These are phyloP conservation scores for Pseudocercospora fijiensis DNA, from an alignment of 2,329 filamentous ascomycete species.

Conservation along the genomic window DNA sequence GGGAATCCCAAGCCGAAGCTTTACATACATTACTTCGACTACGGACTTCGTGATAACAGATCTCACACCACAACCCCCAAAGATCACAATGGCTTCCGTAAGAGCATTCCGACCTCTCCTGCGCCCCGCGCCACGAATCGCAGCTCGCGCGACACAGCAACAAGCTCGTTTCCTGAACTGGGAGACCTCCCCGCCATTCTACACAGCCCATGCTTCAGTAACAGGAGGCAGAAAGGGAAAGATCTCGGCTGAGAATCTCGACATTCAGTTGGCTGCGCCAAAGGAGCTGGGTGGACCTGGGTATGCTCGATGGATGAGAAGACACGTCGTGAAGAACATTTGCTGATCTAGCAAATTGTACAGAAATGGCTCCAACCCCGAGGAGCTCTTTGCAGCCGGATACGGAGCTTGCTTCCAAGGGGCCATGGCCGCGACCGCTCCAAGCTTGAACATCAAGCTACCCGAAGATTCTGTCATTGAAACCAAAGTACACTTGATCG, in stretches of 20 bases:
- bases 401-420: constrained; percentile 52
- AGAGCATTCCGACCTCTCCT: constrained; percentile 19
- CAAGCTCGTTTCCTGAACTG: constrained; percentile 25
- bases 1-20: not conserved
- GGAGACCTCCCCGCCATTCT: constrained; percentile 16
- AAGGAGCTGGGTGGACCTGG: constrained; percentile 22
- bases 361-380: constrained; percentile 44
- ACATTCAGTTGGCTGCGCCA: constrained; percentile 22
- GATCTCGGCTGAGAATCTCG: constrained; percentile 18
- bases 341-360: not conserved
- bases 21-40: not conserved
- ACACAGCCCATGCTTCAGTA: constrained; percentile 19
- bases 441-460: constrained; percentile 45
- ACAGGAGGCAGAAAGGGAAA: constrained; percentile 26
- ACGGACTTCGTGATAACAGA: not conserved
- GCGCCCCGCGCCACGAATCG: constrained; percentile 15
- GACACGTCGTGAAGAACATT: not conserved
- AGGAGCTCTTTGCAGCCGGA: constrained; percentile 51
- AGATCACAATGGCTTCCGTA: not conserved
- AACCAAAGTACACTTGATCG: constrained; percentile 47
- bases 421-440: constrained; percentile 48
- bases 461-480: constrained; percentile 46
- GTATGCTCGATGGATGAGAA: not conserved
- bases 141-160: constrained; percentile 4
- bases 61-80: not conserved